These are phyloP conservation scores for Russula sp. DNA, from an alignment of 768 basidiomycete species.

Conservation along the genomic window DNA sequence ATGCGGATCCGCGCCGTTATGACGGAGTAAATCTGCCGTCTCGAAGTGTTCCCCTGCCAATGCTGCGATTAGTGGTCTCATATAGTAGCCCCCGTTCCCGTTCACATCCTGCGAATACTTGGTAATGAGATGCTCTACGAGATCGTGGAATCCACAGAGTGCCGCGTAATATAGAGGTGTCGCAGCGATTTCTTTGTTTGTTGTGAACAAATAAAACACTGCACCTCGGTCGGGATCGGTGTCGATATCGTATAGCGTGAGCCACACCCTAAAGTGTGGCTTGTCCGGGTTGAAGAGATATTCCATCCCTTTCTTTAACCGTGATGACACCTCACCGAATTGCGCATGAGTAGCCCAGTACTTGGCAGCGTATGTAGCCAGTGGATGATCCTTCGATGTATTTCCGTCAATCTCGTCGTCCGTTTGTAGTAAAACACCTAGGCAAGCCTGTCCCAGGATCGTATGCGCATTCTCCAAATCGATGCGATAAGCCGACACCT, in stretches of 20 bases:
- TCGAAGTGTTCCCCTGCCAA: not conserved
- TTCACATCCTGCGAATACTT: not conserved
- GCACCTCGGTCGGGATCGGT: too few relatives aligned
- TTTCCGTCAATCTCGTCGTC: not conserved
- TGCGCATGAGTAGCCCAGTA: not conserved
- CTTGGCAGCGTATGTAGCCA: not conserved
- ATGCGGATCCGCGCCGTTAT: not conserved
- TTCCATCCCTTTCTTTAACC: not conserved
- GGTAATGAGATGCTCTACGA: not conserved
- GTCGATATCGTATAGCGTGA: not conserved
- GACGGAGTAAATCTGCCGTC: not conserved
- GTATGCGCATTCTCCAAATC: not conserved
- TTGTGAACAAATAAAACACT: too few relatives aligned
- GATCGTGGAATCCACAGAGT: not conserved
- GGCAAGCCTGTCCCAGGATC: not conserved
- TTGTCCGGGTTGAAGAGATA: not conserved
- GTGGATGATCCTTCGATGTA: not conserved
- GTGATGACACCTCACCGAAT: not conserved
- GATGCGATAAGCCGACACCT: not conserved
- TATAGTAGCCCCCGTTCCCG: not conserved
- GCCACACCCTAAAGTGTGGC: not conserved
- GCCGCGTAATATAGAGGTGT: not conserved
- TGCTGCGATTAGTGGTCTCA: not conserved
- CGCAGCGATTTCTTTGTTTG: not conserved
- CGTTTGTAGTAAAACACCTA: not conserved